Conservation (phyloP, 495 filamentous ascomycete genomes). For the Paragyromitra xinjiangensis region DNA sequence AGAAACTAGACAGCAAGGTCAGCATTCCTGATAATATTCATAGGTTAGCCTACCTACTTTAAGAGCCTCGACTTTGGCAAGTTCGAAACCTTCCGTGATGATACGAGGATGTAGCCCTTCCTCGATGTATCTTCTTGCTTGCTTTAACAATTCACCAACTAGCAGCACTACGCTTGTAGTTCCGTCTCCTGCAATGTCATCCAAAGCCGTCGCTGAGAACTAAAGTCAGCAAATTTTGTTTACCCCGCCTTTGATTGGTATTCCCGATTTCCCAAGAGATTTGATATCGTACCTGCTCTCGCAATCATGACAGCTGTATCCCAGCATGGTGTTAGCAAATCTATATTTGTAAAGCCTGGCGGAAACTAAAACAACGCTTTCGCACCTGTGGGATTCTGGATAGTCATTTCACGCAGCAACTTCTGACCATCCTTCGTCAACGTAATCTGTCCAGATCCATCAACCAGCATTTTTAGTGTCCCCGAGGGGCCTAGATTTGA, state of each 20-base stretch:
- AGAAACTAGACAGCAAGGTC: constrained; percentile 72
- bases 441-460: constrained; percentile 97
- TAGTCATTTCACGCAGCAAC: constrained; percentile 93
- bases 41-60: constrained; percentile 68
- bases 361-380: neutral
- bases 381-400: constrained; percentile 57
- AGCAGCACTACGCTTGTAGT: constrained; percentile 95
- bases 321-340: constrained; percentile 11
- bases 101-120: constrained; percentile 96
- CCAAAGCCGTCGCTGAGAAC: constrained; percentile 82
- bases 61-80: constrained; percentile 89
- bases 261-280: constrained; percentile 16
- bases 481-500: constrained; percentile 93
- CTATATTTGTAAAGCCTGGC: constrained; percentile 68
- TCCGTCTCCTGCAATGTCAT: constrained; percentile 97
- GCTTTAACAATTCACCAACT: constrained; percentile 96
- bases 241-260: constrained; percentile 32
- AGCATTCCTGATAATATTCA: constrained; percentile 9
- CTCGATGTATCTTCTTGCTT: constrained; percentile 91
- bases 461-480: constrained; percentile 99
- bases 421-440: constrained; percentile 99
- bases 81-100: constrained; percentile 97
- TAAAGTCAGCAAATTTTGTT: constrained; percentile 29
- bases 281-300: constrained; percentile 66
- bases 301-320: constrained; percentile 98